A percentile compares a stretch with the other conserved stretches of the same genome.
These are phyloP conservation scores for Coleophoma crateriformis DNA, from an alignment of 2,329 filamentous ascomycete genomes.

Conservation along the genomic window DNA sequence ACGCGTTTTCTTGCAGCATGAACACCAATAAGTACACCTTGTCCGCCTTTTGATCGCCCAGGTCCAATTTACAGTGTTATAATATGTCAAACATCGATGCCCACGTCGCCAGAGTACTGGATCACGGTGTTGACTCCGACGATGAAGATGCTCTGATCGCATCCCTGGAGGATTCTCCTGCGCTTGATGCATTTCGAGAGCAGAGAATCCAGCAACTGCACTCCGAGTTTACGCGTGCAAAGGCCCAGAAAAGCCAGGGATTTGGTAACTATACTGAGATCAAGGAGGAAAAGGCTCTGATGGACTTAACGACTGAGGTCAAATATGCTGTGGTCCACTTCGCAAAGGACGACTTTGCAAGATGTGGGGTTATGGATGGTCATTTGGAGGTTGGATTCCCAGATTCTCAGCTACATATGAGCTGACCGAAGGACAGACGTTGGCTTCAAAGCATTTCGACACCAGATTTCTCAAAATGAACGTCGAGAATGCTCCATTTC, in stretches of 20 bases:
- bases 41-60: too few relatives aligned
- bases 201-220: slow-evolving; percentile 52
- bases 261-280: slow-evolving; percentile 50
- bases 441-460: slow-evolving; percentile 52
- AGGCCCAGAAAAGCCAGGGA: slow-evolving; percentile 40
- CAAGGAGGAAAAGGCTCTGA: slow-evolving; percentile 50
- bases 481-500: slow-evolving; percentile 53
- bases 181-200: slow-evolving; percentile 48
- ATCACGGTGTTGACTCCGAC: slow-evolving; percentile 29
- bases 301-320: slow-evolving; percentile 37
- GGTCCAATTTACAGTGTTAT: too few relatives aligned
- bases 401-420: background rate
- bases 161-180: slow-evolving; percentile 45
- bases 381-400: slow-evolving; percentile 28
- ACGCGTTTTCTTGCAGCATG: too few relatives aligned
- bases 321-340: slow-evolving; percentile 35
- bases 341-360: slow-evolving; percentile 33
- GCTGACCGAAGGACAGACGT: slow-evolving; percentile 23
- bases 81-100: slow-evolving; percentile 31
- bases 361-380: slow-evolving; percentile 34
- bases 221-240: slow-evolving; percentile 45
- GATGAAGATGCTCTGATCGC: slow-evolving; percentile 55
- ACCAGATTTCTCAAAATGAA: slow-evolving; percentile 52
- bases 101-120: slow-evolving; percentile 44
- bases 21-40: too few relatives aligned